Evolutionary conservation across 805 yeast species (phyloP).

Genomic region (Priceomyces carsonii): DNA sequence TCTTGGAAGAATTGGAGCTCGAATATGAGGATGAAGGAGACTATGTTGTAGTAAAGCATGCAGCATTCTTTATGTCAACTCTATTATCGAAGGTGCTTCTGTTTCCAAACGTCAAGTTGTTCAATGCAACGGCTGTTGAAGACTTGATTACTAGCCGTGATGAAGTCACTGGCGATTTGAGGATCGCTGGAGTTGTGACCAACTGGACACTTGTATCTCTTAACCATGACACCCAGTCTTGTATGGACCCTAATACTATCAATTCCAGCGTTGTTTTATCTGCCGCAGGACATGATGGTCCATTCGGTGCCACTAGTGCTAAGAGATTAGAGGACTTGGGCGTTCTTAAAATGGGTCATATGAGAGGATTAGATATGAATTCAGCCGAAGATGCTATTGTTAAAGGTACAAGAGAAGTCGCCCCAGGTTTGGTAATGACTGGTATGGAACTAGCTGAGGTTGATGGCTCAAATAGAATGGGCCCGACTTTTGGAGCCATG

Average conservation of each 20-base stretch:
- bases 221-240: constrained; percentile 74
- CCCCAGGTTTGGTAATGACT: constrained; percentile 64
- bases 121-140: constrained; percentile 80
- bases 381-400: constrained; percentile 75
- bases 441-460: constrained; percentile 83
- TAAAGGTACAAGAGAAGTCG: constrained; percentile 63
- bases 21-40: constrained; percentile 80
- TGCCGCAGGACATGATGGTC: constrained; percentile 82
- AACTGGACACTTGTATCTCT: constrained; percentile 79
- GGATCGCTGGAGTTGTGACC: constrained; percentile 79
- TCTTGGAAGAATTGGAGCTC: constrained; percentile 62
- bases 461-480: constrained; percentile 80
- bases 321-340: constrained; percentile 51
- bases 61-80: constrained; percentile 74
- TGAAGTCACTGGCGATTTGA: constrained; percentile 52
- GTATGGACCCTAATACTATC: constrained; percentile 83
- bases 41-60: constrained; percentile 78
- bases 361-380: constrained; percentile 82
- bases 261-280: constrained; percentile 65
- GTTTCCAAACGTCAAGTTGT: constrained; percentile 73
- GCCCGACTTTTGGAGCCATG: constrained; percentile 85
- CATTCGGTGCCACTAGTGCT: constrained; percentile 78
- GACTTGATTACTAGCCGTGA: constrained; percentile 74
- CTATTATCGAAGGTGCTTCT: constrained; percentile 65
- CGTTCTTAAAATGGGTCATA: constrained; percentile 51